phyloP scores from a whole-genome alignment of 2,329 filamentous ascomycete genomes.

The Clonostachys solani region DNA sequence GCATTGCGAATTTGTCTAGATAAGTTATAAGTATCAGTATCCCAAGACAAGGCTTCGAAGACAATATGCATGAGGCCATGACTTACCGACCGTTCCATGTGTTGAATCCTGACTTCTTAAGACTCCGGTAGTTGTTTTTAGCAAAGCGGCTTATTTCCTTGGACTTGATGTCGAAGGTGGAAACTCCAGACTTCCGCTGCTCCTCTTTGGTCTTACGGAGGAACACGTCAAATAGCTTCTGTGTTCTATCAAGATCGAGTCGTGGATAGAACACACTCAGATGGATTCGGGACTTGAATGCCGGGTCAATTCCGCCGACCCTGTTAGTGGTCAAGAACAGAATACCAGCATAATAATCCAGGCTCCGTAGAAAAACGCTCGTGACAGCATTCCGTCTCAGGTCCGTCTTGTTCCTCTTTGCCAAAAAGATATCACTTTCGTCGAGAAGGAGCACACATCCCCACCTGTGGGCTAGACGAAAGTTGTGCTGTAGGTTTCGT shows the following conservation, averaged over 20 bases:
- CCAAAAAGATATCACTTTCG: constrained; percentile 57
- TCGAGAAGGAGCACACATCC: constrained; percentile 51
- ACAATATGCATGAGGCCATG: neutral
- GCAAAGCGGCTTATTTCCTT: constrained; percentile 29
- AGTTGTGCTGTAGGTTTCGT: constrained; percentile 37
- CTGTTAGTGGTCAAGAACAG: constrained; percentile 48
- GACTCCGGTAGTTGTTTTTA: constrained; percentile 16
- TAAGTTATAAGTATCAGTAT: too few relatives aligned
- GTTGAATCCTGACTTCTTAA: constrained; percentile 1
- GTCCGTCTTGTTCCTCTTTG: constrained; percentile 38
- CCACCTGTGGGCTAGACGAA: constrained; percentile 42
- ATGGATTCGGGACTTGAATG: constrained; percentile 43
- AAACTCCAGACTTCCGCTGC: neutral
- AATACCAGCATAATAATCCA: constrained; percentile 46
- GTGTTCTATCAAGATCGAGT: constrained; percentile 6
- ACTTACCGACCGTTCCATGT: constrained; percentile 11
- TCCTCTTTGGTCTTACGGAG: constrained; percentile 4
- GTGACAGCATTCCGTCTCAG: constrained; percentile 41
- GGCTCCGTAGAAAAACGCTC: constrained; percentile 41
- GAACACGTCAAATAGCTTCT: constrained; percentile 4
- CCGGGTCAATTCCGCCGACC: constrained; percentile 43
- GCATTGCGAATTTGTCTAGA: constrained; percentile 15
- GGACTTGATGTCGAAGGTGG: constrained; percentile 14
- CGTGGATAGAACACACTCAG: constrained; percentile 33
- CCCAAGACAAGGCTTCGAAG: neutral